phyloP scores from a whole-genome alignment of 2,329 filamentous ascomycete species.

The Microcera coccophila region DNA sequence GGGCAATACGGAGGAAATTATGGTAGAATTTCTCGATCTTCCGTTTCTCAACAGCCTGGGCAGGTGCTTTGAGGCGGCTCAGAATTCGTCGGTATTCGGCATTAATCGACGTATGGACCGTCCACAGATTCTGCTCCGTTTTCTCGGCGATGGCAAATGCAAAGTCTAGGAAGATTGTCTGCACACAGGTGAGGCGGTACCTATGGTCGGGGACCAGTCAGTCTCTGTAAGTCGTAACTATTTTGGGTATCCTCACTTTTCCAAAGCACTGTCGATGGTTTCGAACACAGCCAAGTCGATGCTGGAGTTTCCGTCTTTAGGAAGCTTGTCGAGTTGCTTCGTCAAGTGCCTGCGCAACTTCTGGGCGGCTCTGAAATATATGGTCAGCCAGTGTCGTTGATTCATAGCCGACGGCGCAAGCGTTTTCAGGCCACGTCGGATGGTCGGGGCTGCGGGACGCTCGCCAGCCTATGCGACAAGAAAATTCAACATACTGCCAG shows the following conservation, averaged over 20 bases:
- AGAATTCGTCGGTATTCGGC: slow-evolving; percentile 70
- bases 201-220: slow-evolving; percentile 34
- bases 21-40: slow-evolving; percentile 79
- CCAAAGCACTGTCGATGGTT: slow-evolving; percentile 40
- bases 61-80: slow-evolving; percentile 48
- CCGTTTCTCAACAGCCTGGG: slow-evolving; percentile 60
- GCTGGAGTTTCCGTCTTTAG: slow-evolving; percentile 32
- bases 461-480: slow-evolving; percentile 1
- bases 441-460: slow-evolving; percentile 3
- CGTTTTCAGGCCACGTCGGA: slow-evolving; percentile 1
- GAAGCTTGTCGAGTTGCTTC: slow-evolving; percentile 43
- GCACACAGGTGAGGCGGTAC: slow-evolving; percentile 68
- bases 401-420: slow-evolving; percentile 12
- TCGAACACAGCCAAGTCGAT: slow-evolving; percentile 43
- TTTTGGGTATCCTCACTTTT: slow-evolving; percentile 34
- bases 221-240: slow-evolving; percentile 4
- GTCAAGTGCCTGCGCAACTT: slow-evolving; percentile 42
- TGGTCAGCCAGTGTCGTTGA: slow-evolving; percentile 18
- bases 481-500: slow-evolving; percentile 37
- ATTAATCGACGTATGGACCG: slow-evolving; percentile 73
- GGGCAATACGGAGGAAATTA: slow-evolving; percentile 80
- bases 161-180: slow-evolving; percentile 69
- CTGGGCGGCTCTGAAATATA: slow-evolving; percentile 36
- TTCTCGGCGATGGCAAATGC: slow-evolving; percentile 59
- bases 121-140: slow-evolving; percentile 73